Evolutionary conservation across 2,329 filamentous ascomycete genomes (phyloP), one percentile per base, ranked within the genome.

Genomic region (Fonsecaea monophora): DNA sequence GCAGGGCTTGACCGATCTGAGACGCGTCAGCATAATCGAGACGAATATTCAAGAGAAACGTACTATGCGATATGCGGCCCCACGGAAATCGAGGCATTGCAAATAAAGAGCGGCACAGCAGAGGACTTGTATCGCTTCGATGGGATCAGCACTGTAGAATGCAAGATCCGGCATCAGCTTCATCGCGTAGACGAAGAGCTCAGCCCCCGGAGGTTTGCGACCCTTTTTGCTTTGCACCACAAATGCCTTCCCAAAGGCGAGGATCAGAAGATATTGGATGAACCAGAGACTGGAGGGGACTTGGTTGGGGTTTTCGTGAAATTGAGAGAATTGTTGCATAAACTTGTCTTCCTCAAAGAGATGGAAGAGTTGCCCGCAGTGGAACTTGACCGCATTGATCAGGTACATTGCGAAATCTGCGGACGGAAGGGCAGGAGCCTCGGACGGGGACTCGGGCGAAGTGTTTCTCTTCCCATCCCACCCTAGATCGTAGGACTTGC

Each of bases 221-320:
- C 75, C 75, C 7, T 77, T 75, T 3, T 72, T 74, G 15, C 79
- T 72, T 45, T 77, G 78, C 32, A 80, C 79, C 0, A 82, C 78
- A 37, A 87, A 84, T 0, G 82, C 83, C 68, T 86, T 86, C 0
- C 85, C 85, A 66, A 87, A 85, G 0, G 85, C 84, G 2, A 87
- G 75, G 9, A 87, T 78, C 0, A 86, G 75, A 2, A 86, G 75
- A 15, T 84, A 85, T 59, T 87, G 85, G 15, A 84, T 81, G 62
- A 84, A 86, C 78, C 83, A 86, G 1, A 86, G 72, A 10, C 75
- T 74, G 2, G 73, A 73, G 48, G 74, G 75, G 1, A 7, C 13
- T n/a, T 59, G 45, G 13, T 21, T 38, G n/a, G 74, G 72, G 21
- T 76, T 74, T 1, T 77, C 74, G 64, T 84, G 80, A 68, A 83